These are phyloP conservation scores for Fraxinus excelsior DNA, from an alignment of 257 asterid genomes.

Conservation along the genomic window DNA sequence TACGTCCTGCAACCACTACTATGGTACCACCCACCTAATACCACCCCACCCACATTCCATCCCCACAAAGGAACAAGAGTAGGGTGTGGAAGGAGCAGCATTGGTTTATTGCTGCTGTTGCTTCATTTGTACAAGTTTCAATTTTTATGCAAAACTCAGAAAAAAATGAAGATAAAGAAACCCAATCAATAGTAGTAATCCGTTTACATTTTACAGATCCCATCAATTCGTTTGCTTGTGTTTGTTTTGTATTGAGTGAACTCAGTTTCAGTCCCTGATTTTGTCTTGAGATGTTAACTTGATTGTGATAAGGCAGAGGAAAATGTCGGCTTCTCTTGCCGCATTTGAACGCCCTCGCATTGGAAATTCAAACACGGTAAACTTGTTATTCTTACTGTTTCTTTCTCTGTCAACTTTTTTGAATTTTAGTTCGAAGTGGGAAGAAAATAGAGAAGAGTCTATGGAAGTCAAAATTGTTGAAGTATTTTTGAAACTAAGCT, in stretches of 20 bases:
- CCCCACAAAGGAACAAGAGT: not conserved
- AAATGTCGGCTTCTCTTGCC: slow-evolving; percentile 48
- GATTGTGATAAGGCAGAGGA: not conserved
- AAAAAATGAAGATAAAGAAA: not conserved
- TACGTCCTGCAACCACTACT: not conserved
- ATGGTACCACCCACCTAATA: not conserved
- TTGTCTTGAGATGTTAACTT: not conserved
- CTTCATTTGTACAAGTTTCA: not conserved
- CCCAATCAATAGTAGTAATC: slow-evolving; percentile 25
- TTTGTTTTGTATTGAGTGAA: slow-evolving; percentile 36
- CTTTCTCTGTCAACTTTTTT: not conserved
- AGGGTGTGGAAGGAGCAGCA: not conserved
- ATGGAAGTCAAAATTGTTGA: not conserved
- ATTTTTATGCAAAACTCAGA: not conserved
- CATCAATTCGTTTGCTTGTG: slow-evolving; percentile 20
- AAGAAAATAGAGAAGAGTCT: not conserved
- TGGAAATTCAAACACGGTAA: slow-evolving; percentile 48
- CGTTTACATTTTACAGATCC: slow-evolving; percentile 33
- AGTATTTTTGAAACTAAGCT: not conserved
- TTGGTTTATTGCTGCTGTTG: not conserved
- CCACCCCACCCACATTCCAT: not conserved
- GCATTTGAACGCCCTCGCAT: slow-evolving; percentile 48
- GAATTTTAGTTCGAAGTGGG: not conserved
- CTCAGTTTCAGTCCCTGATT: slow-evolving; percentile 20
- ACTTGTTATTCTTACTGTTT: not conserved